Conservation (phyloP, 2,329 filamentous ascomycete species). For the Diaporthe sp. region DNA sequence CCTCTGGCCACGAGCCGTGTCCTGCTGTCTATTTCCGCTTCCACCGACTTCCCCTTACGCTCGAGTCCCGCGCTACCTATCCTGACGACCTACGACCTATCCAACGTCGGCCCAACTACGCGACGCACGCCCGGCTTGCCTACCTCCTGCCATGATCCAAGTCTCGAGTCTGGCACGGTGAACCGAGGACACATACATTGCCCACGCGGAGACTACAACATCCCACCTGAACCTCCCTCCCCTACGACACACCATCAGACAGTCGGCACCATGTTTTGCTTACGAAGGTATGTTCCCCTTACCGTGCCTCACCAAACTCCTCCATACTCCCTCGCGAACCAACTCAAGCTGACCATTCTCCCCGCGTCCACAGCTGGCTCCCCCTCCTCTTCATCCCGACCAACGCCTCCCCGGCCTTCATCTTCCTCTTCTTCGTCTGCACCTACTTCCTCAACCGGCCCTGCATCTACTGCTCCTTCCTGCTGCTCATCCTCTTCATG, state of each 20-base stretch:
- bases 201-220: background rate
- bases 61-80: conserved; percentile 3
- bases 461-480: conserved; percentile 97
- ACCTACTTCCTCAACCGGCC: conserved; percentile 97
- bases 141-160: conserved; percentile 30
- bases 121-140: background rate
- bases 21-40: background rate
- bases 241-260: conserved; percentile 4
- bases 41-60: background rate
- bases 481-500: conserved; percentile 93
- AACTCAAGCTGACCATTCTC: conserved; percentile 30
- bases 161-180: conserved; percentile 26
- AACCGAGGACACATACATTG: conserved; percentile 34
- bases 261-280: conserved; percentile 69
- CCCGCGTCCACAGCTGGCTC: conserved; percentile 73
- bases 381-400: conserved; percentile 90
- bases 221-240: background rate
- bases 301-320: background rate
- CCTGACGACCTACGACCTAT: too few relatives aligned
- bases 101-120: background rate
- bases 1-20: background rate
- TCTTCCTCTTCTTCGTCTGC: conserved; percentile 89
- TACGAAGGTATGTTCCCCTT: conserved; percentile 66
- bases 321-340: conserved; percentile 28
- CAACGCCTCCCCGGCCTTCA: conserved; percentile 86